Evolutionary conservation across 805 yeast species (phyloP).

Genomic region (Wickerhamiella sorbophila): DNA sequence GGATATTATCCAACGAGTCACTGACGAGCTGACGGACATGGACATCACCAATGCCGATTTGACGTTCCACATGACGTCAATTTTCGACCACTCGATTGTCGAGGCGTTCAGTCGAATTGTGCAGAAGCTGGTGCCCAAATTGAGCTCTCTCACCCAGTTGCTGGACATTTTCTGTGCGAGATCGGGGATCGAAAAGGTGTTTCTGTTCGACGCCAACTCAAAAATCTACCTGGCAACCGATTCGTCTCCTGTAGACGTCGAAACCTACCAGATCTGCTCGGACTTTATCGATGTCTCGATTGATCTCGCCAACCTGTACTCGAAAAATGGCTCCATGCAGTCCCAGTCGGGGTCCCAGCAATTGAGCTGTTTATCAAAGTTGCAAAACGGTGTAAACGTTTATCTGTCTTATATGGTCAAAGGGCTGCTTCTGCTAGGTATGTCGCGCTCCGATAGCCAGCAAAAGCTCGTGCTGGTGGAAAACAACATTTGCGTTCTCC

Average conservation of each 20-base stretch:
- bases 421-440: constrained; percentile 81
- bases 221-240: constrained; percentile 94
- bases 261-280: constrained; percentile 91
- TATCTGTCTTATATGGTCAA: constrained; percentile 85
- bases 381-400: constrained; percentile 72
- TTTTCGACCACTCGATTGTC: constrained; percentile 88
- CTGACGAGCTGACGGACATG: constrained; percentile 78
- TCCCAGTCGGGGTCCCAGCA: constrained; percentile 28
- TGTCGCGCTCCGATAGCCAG: constrained; percentile 53
- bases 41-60: constrained; percentile 88
- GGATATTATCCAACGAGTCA: constrained; percentile 90
- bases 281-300: constrained; percentile 92
- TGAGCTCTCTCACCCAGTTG: constrained; percentile 77
- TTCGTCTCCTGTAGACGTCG: constrained; percentile 88
- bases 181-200: constrained; percentile 83
- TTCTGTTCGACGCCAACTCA: constrained; percentile 78
- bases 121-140: constrained; percentile 78
- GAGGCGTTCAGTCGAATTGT: constrained; percentile 91
- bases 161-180: constrained; percentile 80
- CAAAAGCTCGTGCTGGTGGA: constrained; percentile 56
- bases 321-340: constrained; percentile 6
- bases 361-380: constrained; percentile 30
- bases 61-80: constrained; percentile 80
- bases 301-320: constrained; percentile 46
- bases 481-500: constrained; percentile 73